phyloP scores from a whole-genome alignment of 805 yeast genomes.

The Candida manassasensis region DNA sequence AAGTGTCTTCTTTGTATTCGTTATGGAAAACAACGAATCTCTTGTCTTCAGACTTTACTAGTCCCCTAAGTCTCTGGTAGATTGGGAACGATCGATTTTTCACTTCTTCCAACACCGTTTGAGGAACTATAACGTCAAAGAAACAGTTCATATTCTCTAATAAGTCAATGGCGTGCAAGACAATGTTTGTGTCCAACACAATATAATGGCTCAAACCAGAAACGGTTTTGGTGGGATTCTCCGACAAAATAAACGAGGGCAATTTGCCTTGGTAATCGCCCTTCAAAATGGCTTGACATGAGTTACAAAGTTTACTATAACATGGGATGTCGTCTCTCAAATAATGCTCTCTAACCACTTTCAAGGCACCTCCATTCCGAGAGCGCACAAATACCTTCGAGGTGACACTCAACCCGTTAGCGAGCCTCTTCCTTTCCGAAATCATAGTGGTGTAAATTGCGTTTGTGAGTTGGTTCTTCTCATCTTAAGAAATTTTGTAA shows the following conservation, averaged over 20 bases:
- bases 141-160: conserved; percentile 74
- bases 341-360: conserved; percentile 91
- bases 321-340: conserved; percentile 91
- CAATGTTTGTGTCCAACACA: conserved; percentile 83
- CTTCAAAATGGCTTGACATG: conserved; percentile 52
- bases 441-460: conserved; percentile 10
- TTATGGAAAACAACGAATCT: conserved; percentile 90
- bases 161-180: conserved; percentile 82
- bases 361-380: conserved; percentile 83
- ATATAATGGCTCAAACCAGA: conserved; percentile 70
- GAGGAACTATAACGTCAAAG: conserved; percentile 90
- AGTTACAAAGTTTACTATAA: conserved; percentile 62
- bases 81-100: conserved; percentile 83
- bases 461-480: not conserved
- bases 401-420: conserved; percentile 54
- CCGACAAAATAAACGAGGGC: conserved; percentile 65
- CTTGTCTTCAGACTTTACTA: conserved; percentile 72
- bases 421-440: conserved; percentile 30
- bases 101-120: conserved; percentile 91
- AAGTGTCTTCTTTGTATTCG: conserved; percentile 76
- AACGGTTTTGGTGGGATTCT: conserved; percentile 47
- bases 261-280: conserved; percentile 65
- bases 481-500: not conserved
- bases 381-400: conserved; percentile 91
- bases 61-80: conserved; percentile 73